Evolutionary conservation across 2,329 filamentous ascomycete genomes (phyloP), one percentile per base, ranked within the genome.

Genomic region (Fusarium marasasianum): DNA sequence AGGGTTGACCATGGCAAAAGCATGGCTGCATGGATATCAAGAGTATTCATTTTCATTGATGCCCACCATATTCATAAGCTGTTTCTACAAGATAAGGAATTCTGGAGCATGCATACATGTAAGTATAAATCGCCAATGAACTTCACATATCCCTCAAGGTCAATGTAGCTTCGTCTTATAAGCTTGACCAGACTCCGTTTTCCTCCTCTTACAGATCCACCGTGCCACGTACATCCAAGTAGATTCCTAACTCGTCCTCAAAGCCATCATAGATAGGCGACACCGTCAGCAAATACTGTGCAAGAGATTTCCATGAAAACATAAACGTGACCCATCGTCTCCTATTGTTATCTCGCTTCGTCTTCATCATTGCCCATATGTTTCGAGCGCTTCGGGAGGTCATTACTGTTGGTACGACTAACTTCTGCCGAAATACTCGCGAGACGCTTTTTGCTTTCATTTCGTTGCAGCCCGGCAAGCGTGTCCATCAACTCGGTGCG

Each of bases 371-470:
- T 38, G 12, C n/a, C 51, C 15, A 33, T 24, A 53, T 59, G 54
- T 12, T 44, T 74, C 29, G 56, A 53, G 15, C 72, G 72, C 41
- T 74, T 74, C 31, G 50, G 43, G 20, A 50, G 33, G 17, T 35
- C 48, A n/a, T 44, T 50, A 29, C 37, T 45, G 33, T 54, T 59
- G 14, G 29, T 50, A 14, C 8, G 53, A 48, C 44, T 47, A 37
- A n/a, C 61, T 43, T 66, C 60, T 40, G 41, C 44, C 14, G 54
- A 56, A 37, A 51, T 45, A 37, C 70, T 72, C 29, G 58, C 45
- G 40, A 69, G 41, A 8, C 56, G 72, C 59, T 75, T 75, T 47
- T 71, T 75, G 26, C 69, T 59, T 59, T 70, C 56, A 18, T 61
- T 60, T 40, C 47, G 47, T 50, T 60, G 55, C 11, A 68, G 24